Evolutionary conservation across 148 eudicot genomes (phyloP).

Genomic region (Salicornia ramosissima): DNA sequence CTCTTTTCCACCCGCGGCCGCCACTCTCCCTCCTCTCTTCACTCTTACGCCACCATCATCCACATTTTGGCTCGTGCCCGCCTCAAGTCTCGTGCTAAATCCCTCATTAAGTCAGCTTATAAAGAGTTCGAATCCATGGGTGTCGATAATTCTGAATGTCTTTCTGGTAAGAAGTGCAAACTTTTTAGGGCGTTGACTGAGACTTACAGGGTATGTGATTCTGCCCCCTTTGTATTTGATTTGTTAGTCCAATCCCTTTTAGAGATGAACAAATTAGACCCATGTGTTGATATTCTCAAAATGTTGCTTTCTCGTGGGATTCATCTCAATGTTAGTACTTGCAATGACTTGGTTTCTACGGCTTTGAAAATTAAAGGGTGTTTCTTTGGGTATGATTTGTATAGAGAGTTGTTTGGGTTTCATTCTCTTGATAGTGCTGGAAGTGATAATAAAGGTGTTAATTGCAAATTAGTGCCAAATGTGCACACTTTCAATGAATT

Average conservation of each 20-base stretch:
- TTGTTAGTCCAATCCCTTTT: slow-evolving; percentile 47
- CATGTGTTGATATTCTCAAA: slow-evolving; percentile 39
- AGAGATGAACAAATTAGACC: slow-evolving; percentile 38
- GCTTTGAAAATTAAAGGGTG: slow-evolving; percentile 38
- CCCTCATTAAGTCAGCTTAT: slow-evolving; percentile 47
- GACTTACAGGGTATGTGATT: slow-evolving; percentile 55
- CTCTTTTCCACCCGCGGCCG: slow-evolving; percentile 34
- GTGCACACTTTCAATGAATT: slow-evolving; percentile 47
- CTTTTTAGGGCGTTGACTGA: slow-evolving; percentile 42
- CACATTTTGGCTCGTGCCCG: slow-evolving; percentile 65
- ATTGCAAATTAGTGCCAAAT: slow-evolving; percentile 32
- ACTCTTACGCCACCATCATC: slow-evolving; percentile 59
- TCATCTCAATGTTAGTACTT: slow-evolving; percentile 31
- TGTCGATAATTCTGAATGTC: neutral
- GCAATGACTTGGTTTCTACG: slow-evolving; percentile 38
- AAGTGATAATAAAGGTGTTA: neutral
- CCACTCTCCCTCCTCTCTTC: slow-evolving; percentile 37
- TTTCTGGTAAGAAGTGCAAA: slow-evolving; percentile 9
- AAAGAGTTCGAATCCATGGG: neutral
- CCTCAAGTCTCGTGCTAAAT: slow-evolving; percentile 36
- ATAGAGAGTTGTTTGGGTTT: slow-evolving; percentile 35
- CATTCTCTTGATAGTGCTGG: neutral
- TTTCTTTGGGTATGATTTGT: slow-evolving; percentile 54
- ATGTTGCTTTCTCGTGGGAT: slow-evolving; percentile 33
- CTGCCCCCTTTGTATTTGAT: slow-evolving; percentile 82